phyloP scores from a whole-genome alignment of 2,329 filamentous ascomycete genomes.

The Calonectria honghensis region DNA sequence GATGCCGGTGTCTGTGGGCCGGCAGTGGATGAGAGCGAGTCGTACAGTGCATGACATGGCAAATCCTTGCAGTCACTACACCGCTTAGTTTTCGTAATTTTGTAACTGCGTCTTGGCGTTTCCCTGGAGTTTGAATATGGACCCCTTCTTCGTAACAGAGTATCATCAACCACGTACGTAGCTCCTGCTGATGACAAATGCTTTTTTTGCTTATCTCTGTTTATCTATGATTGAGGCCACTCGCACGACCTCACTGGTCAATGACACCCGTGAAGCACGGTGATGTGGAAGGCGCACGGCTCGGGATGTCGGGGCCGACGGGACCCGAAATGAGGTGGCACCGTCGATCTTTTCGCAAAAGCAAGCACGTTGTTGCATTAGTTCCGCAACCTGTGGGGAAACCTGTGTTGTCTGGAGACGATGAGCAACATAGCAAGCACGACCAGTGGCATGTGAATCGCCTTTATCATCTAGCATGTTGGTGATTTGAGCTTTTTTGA shows the following conservation, averaged over 20 bases:
- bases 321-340: neutral
- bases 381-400: neutral
- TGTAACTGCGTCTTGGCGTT: neutral
- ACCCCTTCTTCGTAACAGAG: neutral
- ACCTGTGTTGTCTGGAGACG: neutral
- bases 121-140: neutral
- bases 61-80: neutral
- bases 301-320: neutral
- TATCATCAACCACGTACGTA: neutral
- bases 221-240: neutral
- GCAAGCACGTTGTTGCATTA: neutral
- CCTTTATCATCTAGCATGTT: neutral
- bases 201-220: no score
- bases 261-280: neutral
- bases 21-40: neutral
- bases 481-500: neutral
- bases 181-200: no score
- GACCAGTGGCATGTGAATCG: neutral
- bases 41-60: neutral
- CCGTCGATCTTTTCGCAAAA: neutral
- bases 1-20: neutral
- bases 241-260: neutral
- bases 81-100: neutral
- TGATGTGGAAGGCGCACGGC: constrained; percentile 1
- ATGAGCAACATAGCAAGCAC: neutral